Conservation (phyloP, 441 rosid species). For the Adansonia grandidieri region DNA sequence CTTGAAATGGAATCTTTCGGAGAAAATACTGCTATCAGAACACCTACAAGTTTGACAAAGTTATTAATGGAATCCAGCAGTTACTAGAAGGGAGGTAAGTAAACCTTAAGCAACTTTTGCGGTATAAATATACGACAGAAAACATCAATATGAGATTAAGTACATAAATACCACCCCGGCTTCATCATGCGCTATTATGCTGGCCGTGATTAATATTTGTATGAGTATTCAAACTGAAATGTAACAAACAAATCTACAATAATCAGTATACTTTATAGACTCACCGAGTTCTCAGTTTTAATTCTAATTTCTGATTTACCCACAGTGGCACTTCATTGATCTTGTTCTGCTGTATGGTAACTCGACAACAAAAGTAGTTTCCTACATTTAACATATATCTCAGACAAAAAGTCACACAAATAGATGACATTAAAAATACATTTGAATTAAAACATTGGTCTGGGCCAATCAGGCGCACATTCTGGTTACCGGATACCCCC, state of each 20-base stretch:
- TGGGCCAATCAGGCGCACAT: not conserved
- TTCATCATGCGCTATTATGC: not conserved
- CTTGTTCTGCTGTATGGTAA: not conserved
- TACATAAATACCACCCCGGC: not conserved
- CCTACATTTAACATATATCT: not conserved
- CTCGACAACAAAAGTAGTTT: not conserved
- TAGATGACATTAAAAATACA: not conserved
- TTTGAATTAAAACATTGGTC: not conserved
- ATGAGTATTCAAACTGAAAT: not conserved
- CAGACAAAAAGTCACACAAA: not conserved
- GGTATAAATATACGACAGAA: not conserved
- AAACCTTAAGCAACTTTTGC: not conserved
- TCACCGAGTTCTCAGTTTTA: not conserved
- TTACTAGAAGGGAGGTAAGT: not conserved
- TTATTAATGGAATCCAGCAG: not conserved
- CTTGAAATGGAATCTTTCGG: constrained; percentile 26
- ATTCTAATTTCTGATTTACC: not conserved
- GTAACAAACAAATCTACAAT: not conserved
- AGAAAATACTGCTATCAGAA: constrained; percentile 29
- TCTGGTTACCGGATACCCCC: not conserved
- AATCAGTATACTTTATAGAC: not conserved
- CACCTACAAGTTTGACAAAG: constrained; percentile 38
- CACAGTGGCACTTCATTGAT: not conserved
- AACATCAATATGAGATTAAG: not conserved
- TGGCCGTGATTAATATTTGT: not conserved